Base-by-base conservation (phyloP, 352 stramenopile species). In the Pythium monospermum region DNA sequence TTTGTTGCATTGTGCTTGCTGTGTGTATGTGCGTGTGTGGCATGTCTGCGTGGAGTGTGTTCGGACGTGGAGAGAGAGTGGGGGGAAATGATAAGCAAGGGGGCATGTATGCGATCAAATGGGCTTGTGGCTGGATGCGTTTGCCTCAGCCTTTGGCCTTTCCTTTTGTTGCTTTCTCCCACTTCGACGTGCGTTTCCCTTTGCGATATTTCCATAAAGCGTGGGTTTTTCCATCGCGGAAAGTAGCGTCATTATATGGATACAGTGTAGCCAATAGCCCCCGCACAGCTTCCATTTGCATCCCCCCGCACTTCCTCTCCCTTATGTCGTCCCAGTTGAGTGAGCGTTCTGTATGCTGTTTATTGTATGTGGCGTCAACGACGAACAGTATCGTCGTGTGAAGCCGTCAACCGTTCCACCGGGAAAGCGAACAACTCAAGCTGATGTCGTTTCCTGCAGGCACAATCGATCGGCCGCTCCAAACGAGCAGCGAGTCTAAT, bases 311-410 rank as follows among this genome's bases (percentile, higher is more conserved):
- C 25, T 45, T 27, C 37, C 21, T 33, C 31, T 19, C 31, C 22
- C 15, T 37, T 26, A 22, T 43, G 36, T 36, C 53, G 22, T 50
- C 25, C 33, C 45, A 46, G 45, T 61, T 50, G 45, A 61, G 53
- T 61, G 53, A 55, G 53, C 44, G 27, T 48, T 50, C 15, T 60
- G 31, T 49, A 41, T 53, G 36, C 11, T 55, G 44, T 61, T 27
- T 61, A 50, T 61, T 61, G 53, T 61, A 61, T 61, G 53, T 61
- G 53, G 36, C 52, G 35, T 48, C 44, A 23, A 36, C 52, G 53
- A 43, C 53, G 53, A 59, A 43, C 51, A 59, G 53, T 49, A 49
- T 49, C 45, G 43, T 48, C 52, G 44, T 52, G 42, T 22, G 21
- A 43, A 49, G 36, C 27, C 52, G 19, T 12, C 35, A 30, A 27